Evolutionary conservation across 371 early-diverging fungal species (phyloP).

Genomic region (Sporodiniella umbellata): DNA sequence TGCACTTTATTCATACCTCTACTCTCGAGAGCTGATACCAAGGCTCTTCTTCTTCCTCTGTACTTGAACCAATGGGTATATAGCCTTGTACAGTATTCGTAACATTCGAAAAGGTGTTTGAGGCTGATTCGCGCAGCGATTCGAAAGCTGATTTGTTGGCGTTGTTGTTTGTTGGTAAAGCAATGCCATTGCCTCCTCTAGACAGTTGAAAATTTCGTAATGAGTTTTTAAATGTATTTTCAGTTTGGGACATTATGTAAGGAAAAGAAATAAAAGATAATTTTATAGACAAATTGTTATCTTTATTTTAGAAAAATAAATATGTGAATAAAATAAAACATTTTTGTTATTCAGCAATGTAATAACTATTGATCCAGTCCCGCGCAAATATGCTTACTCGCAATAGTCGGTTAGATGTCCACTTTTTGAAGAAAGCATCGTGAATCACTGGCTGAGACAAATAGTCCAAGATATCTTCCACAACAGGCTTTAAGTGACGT

Average conservation of each 20-base stretch:
- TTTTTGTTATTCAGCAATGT: constrained; percentile 8
- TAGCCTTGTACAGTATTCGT: constrained; percentile 45
- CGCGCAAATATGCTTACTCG: constrained; percentile 75
- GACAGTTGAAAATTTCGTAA: constrained; percentile 39
- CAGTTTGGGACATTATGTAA: constrained; percentile 24
- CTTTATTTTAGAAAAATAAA: neutral
- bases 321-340: neutral
- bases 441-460: constrained; percentile 49
- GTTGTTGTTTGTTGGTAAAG: constrained; percentile 24
- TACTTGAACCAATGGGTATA: constrained; percentile 28
- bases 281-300: neutral
- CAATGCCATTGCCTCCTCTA: constrained; percentile 10
- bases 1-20: constrained; percentile 27
- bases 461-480: constrained; percentile 66
- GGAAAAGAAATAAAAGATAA: neutral
- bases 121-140: constrained; percentile 35
- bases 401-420: constrained; percentile 68
- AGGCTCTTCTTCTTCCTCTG: constrained; percentile 44
- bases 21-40: constrained; percentile 52
- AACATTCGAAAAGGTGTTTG: constrained; percentile 38
- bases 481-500: constrained; percentile 59
- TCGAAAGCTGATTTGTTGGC: constrained; percentile 18
- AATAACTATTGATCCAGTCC: constrained; percentile 50
- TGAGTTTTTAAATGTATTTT: constrained; percentile 38
- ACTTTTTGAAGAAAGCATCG: constrained; percentile 80